A percentile compares a stretch with the other conserved stretches of the same genome.
phyloP scores from a whole-genome alignment of 495 filamentous ascomycete genomes.

The Xylaria nigripes region DNA sequence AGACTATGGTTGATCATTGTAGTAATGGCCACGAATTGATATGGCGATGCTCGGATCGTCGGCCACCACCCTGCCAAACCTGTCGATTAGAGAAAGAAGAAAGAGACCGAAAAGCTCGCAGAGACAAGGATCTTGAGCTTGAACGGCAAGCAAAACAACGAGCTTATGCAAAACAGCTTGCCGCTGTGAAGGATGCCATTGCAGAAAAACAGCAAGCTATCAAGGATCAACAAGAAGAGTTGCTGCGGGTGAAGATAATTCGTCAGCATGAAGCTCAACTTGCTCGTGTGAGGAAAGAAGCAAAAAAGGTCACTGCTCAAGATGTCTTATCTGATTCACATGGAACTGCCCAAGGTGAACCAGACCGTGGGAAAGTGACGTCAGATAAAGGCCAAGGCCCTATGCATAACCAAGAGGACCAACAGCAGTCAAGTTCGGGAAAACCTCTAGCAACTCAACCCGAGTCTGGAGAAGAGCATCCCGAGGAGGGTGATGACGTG shows the following conservation, averaged over 20 bases:
- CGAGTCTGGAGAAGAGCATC: background rate
- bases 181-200: conserved; percentile 42
- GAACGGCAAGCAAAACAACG: conserved; percentile 42
- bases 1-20: conserved; percentile 43
- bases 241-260: conserved; percentile 37
- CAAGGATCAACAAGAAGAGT: conserved; percentile 40
- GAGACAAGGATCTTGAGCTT: conserved; percentile 48
- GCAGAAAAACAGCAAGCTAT: conserved; percentile 34
- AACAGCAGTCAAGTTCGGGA: background rate
- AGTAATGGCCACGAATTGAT: conserved; percentile 41
- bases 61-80: conserved; percentile 31
- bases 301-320: conserved; percentile 9
- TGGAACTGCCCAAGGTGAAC: background rate
- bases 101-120: conserved; percentile 33
- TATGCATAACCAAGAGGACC: background rate
- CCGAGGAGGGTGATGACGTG: background rate
- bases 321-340: background rate
- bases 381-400: background rate
- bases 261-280: conserved; percentile 28
- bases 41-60: conserved; percentile 25
- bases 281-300: conserved; percentile 15
- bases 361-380: background rate
- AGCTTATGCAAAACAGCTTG: conserved; percentile 43
- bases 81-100: conserved; percentile 47
- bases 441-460: conserved; percentile 1